Evolutionary conservation across 306 rosid genomes (phyloP), one percentile per base, ranked within the genome.

Genomic region (Vachellia pachyceras): DNA sequence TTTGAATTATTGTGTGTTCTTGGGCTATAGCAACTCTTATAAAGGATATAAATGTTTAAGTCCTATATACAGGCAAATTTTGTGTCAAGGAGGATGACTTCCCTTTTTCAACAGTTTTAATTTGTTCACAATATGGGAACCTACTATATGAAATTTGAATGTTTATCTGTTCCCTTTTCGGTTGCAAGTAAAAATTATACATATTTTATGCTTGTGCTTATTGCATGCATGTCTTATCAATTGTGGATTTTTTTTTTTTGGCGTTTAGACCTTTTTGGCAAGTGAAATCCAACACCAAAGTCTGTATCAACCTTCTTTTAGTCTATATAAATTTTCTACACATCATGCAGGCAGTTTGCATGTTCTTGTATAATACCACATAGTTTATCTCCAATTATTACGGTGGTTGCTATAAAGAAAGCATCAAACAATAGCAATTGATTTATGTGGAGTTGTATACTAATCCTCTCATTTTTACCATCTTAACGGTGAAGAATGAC

Each of bases 401-500:
- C 77, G 73, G 66, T 69, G 45, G 25, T 78, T 49, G 54, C 60
- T 64, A 23, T 11, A 49, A 55, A 66, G 49, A 35, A 13, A 55
- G 18, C 37, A 54, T 10, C 74, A 68, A 35, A 68, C 13, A 12
- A 7, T 18, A 12, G 12, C 44, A 63, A 61, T 57, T 72, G 77
- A 68, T 50, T 52, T 20, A 11, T 60, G 18, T 12, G 36, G n/a
- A 60, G 14, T 25, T 61, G 68, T 14, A 61, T 33, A 29, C 68
- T 14, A 29, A 61, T 10, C 42, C 49, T 45, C 42, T 52, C 33
- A 74, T 70, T 54, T 77, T 75, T 77, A 74, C 36, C 39, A 12
- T 55, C 42, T 58, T 82, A 58, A 85, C 82, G 46, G 9, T 87
- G 88, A 76, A 92, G 97, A 87, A 87, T 92, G 88, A 80, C 88